Percentiles rank a stretch among this genome's conserved stretches.
These are phyloP conservation scores for Trichoderma semiorbis DNA, from an alignment of 2,329 filamentous ascomycete species.

Conservation along the genomic window DNA sequence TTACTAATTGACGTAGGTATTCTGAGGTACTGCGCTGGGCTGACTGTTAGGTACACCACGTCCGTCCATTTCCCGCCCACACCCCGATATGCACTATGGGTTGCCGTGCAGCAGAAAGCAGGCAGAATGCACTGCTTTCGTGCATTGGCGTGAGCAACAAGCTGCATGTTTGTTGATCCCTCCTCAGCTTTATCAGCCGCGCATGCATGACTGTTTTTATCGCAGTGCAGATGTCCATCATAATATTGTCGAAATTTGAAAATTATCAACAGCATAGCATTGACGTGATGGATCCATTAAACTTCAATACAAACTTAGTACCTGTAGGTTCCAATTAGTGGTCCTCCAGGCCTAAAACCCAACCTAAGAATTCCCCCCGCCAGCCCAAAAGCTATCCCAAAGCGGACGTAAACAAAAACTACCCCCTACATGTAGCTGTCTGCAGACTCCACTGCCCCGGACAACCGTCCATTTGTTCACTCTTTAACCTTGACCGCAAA, in stretches of 20 bases:
- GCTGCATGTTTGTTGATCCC: slow-evolving; percentile 15
- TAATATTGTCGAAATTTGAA: not conserved
- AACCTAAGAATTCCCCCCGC: not conserved
- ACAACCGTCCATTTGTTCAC: slow-evolving; percentile 11
- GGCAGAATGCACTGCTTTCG: slow-evolving; percentile 13
- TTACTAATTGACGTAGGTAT: not conserved
- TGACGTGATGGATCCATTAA: not conserved
- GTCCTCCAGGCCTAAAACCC: not conserved
- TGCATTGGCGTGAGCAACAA: slow-evolving; percentile 5
- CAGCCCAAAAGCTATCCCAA: slow-evolving; percentile 31
- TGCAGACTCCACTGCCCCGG: slow-evolving; percentile 32
- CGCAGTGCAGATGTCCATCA: not conserved
- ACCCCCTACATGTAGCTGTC: slow-evolving; percentile 29
- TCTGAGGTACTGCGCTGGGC: not conserved
- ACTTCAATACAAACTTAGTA: not conserved
- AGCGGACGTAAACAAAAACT: slow-evolving; percentile 41
- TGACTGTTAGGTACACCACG: not conserved
- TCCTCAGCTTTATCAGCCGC: not conserved
- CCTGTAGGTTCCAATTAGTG: not conserved
- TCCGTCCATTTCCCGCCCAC: not conserved
- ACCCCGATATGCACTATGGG: not conserved
- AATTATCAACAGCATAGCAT: not conserved
- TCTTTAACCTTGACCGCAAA: slow-evolving; percentile 20
- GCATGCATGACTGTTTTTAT: not conserved
- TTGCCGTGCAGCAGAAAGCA: slow-evolving; percentile 9